Evolutionary conservation across 805 yeast genomes (phyloP).

Genomic region (Metschnikowia aberdeeniae): DNA sequence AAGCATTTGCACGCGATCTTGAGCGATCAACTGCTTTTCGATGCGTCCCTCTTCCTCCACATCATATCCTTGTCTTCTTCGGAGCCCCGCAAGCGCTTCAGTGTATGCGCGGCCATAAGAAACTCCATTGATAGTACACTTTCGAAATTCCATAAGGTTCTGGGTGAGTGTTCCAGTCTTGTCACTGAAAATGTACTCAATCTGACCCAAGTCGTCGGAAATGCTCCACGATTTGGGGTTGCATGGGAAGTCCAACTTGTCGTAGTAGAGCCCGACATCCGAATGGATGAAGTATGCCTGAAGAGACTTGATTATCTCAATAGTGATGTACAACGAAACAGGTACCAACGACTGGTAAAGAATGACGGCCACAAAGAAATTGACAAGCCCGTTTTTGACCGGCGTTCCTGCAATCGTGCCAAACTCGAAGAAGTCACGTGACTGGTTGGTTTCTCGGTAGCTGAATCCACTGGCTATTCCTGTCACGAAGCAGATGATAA

Average conservation of each 20-base stretch:
- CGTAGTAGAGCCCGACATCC: slow-evolving; percentile 68
- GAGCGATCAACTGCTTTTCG: slow-evolving; percentile 51
- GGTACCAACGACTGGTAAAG: slow-evolving; percentile 77
- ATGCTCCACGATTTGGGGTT: slow-evolving; percentile 80
- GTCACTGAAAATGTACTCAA: slow-evolving; percentile 77
- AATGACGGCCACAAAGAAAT: slow-evolving; percentile 69
- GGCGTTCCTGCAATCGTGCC: slow-evolving; percentile 67
- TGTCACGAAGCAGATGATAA: slow-evolving; percentile 62
- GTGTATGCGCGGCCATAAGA: slow-evolving; percentile 74
- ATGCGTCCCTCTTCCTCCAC: slow-evolving; percentile 44
- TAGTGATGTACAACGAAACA: slow-evolving; percentile 71
- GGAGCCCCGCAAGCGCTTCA: slow-evolving; percentile 70
- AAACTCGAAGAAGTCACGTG: slow-evolving; percentile 64
- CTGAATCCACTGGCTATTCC: slow-evolving; percentile 70
- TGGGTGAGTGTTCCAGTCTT: slow-evolving; percentile 84
- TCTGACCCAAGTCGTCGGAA: slow-evolving; percentile 80
- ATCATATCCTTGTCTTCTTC: slow-evolving; percentile 62
- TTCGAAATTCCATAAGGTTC: slow-evolving; percentile 77
- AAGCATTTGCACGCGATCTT: slow-evolving; percentile 60
- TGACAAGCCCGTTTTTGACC: slow-evolving; percentile 60
- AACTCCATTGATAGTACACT: slow-evolving; percentile 65
- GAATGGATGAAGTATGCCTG: slow-evolving; percentile 74
- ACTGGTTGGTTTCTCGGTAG: slow-evolving; percentile 43
- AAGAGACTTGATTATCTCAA: slow-evolving; percentile 72
- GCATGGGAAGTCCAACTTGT: slow-evolving; percentile 66